Evolutionary conservation across 129 eudicot genomes (phyloP).

Genomic region (Oenanthe sinensis): DNA sequence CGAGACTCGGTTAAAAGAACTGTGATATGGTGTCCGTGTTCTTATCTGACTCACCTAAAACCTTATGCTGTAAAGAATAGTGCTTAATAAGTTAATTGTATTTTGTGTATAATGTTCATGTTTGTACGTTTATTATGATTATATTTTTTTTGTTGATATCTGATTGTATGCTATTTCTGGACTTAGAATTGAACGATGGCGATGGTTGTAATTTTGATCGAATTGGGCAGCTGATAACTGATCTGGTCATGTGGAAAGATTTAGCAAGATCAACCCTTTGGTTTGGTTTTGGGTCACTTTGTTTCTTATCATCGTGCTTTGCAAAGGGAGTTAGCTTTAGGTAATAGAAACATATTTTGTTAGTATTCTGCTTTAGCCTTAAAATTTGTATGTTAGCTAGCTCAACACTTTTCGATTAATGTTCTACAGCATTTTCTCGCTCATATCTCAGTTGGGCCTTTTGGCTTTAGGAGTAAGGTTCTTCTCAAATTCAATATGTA

Average conservation of each 20-base stretch:
- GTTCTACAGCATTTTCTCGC: conserved; percentile 56
- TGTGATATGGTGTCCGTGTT: too few species aligned
- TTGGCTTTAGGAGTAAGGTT: conserved; percentile 61
- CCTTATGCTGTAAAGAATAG: not conserved
- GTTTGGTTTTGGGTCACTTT: conserved; percentile 92
- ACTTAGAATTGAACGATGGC: conserved; percentile 36
- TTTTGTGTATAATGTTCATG: not conserved
- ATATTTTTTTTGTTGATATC: not conserved
- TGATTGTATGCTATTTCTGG: conserved; percentile 7
- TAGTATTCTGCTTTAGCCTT: not conserved
- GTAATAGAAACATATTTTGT: conserved; percentile 20
- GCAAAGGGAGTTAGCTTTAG: conserved; percentile 61
- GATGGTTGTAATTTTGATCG: conserved; percentile 53
- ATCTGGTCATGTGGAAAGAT: conserved; percentile 90
- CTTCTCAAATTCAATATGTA: conserved; percentile 55
- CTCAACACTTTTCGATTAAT: not conserved
- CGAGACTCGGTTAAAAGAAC: not conserved
- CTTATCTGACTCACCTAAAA: not conserved
- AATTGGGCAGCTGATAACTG: conserved; percentile 50
- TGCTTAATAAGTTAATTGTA: too few species aligned
- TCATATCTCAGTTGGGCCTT: conserved; percentile 69
- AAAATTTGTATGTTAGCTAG: not conserved
- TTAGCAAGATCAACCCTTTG: conserved; percentile 86
- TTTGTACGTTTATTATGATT: not conserved
- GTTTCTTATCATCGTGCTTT: conserved; percentile 83